Evolutionary conservation across 2,329 filamentous ascomycete species (phyloP).

Genomic region (Albifimbria verrucaria): DNA sequence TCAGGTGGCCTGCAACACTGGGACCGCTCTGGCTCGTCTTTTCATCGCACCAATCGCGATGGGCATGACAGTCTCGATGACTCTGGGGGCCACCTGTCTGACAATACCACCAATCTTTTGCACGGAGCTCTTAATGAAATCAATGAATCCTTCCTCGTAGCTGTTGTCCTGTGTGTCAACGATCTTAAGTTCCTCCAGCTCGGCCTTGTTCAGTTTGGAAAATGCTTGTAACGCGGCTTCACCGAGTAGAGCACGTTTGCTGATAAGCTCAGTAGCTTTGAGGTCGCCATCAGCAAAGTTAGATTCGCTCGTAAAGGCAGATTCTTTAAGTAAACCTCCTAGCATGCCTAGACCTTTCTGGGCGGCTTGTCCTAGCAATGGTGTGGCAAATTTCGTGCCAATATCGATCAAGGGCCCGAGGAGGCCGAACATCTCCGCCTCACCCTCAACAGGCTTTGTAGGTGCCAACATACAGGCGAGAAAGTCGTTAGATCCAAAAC

Average conservation of each 20-base stretch:
- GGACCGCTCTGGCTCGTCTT: neutral
- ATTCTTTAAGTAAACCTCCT: neutral
- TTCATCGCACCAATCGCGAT: neutral
- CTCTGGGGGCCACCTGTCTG: neutral
- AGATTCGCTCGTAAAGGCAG: neutral
- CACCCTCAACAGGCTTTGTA: constrained; percentile 10
- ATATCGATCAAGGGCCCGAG: constrained; percentile 8
- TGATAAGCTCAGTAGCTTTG: neutral
- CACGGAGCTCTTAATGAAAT: neutral
- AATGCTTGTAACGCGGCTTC: neutral
- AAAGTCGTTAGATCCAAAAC: constrained; percentile 3
- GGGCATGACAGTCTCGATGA: neutral
- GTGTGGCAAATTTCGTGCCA: neutral
- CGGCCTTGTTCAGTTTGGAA: neutral
- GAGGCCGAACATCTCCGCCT: constrained; percentile 6
- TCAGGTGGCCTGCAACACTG: neutral
- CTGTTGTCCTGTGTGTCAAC: neutral
- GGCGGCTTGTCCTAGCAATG: neutral
- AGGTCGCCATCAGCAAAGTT: neutral
- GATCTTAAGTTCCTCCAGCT: neutral
- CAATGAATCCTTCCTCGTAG: neutral
- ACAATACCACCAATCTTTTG: neutral
- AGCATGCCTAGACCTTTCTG: neutral
- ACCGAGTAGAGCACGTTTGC: neutral
- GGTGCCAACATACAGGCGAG: constrained; percentile 6